A percentile compares a stretch with the other conserved stretches of the same genome.
These are phyloP conservation scores for Colletotrichum abscissum DNA, from an alignment of 2,329 filamentous ascomycete genomes.

Conservation along the genomic window DNA sequence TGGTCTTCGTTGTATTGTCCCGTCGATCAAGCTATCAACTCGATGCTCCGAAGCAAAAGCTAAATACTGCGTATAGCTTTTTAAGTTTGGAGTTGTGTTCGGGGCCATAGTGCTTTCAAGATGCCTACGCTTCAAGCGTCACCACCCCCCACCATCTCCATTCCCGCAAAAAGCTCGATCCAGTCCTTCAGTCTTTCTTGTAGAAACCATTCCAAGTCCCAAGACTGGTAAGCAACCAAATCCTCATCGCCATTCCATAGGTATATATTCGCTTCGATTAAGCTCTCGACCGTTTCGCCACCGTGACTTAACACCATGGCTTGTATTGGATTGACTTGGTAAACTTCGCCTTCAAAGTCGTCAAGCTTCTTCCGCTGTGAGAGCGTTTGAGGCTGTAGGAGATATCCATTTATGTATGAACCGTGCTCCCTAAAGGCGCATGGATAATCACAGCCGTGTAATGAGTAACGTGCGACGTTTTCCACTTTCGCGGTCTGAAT, in stretches of 20 bases:
- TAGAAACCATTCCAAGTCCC: constrained; percentile 40
- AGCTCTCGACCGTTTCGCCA: constrained; percentile 2
- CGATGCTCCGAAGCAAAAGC: not conserved
- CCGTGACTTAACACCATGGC: constrained; percentile 20
- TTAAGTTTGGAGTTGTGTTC: not conserved
- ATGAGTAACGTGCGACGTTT: constrained; percentile 35
- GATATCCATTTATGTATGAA: constrained; percentile 40
- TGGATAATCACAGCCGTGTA: constrained; percentile 42
- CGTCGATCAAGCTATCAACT: not conserved
- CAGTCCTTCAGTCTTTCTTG: constrained; percentile 42
- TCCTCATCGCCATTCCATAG: constrained; percentile 41
- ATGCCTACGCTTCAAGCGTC: not conserved
- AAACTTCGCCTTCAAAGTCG: constrained; percentile 46
- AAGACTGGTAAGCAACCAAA: constrained; percentile 36
- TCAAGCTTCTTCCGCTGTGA: constrained; percentile 46
- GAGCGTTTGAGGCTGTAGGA: constrained; percentile 38
- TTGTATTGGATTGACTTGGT: constrained; percentile 32
- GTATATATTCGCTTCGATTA: constrained; percentile 45
- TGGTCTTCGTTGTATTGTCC: not conserved
- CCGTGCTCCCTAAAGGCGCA: constrained; percentile 35
- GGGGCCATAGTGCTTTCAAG: too few species aligned
- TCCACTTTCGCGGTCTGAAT: constrained; percentile 36
- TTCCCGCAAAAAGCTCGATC: not conserved
- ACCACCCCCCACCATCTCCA: constrained; percentile 11
- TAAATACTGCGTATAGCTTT: not conserved